phyloP scores from a whole-genome alignment of 2,329 filamentous ascomycete species.

The Trichoderma koningiopsis region DNA sequence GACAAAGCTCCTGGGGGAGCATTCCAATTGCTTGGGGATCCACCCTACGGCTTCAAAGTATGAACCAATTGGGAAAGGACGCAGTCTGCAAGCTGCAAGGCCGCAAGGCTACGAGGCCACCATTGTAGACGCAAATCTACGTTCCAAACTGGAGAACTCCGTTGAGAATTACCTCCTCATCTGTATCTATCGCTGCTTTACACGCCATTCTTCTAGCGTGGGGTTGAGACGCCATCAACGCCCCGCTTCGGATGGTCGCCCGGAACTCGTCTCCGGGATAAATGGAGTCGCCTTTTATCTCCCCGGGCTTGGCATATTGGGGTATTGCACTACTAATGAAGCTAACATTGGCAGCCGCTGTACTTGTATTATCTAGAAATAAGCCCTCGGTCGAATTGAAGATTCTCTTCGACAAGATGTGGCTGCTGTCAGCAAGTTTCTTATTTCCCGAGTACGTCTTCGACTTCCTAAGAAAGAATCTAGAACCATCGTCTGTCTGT shows the following conservation, averaged over 20 bases:
- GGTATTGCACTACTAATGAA: background rate
- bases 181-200: background rate
- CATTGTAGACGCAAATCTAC: background rate
- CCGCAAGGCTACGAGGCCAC: background rate
- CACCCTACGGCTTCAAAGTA: no score
- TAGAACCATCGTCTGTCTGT: background rate
- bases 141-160: background rate
- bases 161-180: background rate
- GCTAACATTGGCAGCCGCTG: background rate
- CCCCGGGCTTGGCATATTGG: conserved; percentile 3
- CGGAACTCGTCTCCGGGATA: background rate
- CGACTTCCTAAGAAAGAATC: background rate
- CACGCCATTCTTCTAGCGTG: background rate
- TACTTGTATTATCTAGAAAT: background rate
- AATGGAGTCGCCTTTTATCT: background rate
- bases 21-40: no score
- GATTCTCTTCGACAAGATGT: background rate
- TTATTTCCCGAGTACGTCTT: background rate
- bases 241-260: background rate
- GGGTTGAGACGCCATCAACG: background rate
- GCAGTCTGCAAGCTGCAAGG: background rate
- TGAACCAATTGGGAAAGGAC: background rate
- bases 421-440: background rate
- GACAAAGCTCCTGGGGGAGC: no score
- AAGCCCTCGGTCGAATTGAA: background rate